Evolutionary conservation across 2,329 filamentous ascomycete species (phyloP).

Genomic region (Nothophaeocryptopus gaeumannii): DNA sequence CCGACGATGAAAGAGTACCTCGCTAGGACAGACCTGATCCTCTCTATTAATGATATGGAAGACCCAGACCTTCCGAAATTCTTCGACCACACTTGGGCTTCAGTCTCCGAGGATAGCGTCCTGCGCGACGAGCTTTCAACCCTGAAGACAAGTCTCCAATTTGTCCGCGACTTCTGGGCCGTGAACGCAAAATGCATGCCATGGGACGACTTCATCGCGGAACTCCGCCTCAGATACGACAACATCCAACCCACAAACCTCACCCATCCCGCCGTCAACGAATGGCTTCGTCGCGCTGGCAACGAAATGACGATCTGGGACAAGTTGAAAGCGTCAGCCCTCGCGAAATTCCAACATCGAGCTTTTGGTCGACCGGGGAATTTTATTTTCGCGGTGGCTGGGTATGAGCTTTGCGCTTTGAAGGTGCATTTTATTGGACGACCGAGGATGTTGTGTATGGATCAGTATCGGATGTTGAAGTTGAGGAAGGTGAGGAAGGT

Average conservation of each 20-base stretch:
- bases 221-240: constrained; percentile 16
- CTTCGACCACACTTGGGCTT: constrained; percentile 7
- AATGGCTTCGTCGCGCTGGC: constrained; percentile 23
- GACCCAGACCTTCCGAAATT: constrained; percentile 11
- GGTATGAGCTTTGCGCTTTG: constrained; percentile 38
- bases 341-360: constrained; percentile 33
- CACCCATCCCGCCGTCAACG: constrained; percentile 12
- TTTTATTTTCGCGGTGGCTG: constrained; percentile 42
- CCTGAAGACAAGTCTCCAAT: constrained; percentile 5
- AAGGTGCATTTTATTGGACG: constrained; percentile 29
- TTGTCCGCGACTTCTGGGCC: constrained; percentile 4
- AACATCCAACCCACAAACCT: constrained; percentile 18
- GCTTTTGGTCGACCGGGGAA: constrained; percentile 16
- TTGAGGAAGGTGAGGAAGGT: constrained; percentile 30
- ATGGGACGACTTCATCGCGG: constrained; percentile 6
- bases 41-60: neutral
- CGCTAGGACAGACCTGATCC: constrained; percentile 10
- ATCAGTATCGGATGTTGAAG: constrained; percentile 33
- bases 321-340: constrained; percentile 45
- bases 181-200: constrained; percentile 12
- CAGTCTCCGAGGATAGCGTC: neutral
- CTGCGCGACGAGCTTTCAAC: constrained; percentile 9
- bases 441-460: constrained; percentile 18
- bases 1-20: constrained; percentile 23
- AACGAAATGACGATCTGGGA: constrained; percentile 40